Percentiles rank a stretch among this genome's conserved stretches.
Evolutionary conservation across 2,329 filamentous ascomycete genomes (phyloP).

Genomic region (Diaporthe ampelina): DNA sequence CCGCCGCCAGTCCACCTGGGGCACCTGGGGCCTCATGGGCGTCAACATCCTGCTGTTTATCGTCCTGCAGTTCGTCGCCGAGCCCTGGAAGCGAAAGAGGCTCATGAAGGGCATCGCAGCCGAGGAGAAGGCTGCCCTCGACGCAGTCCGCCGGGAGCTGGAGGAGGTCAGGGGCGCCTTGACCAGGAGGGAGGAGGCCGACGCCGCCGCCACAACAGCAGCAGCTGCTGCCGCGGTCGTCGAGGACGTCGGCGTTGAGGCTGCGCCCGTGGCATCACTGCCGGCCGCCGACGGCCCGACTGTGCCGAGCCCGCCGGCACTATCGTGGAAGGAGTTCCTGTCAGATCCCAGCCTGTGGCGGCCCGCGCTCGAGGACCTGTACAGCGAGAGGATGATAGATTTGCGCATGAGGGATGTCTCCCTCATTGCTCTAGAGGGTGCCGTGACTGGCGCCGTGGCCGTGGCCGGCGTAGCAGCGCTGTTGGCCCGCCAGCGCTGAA

Average conservation of each 20-base stretch:
- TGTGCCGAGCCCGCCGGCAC: slow-evolving; percentile 26
- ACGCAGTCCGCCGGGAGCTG: slow-evolving; percentile 63
- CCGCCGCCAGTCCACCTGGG: slow-evolving; percentile 95
- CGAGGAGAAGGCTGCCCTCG: slow-evolving; percentile 74
- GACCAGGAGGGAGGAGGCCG: slow-evolving; percentile 43
- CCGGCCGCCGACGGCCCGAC: slow-evolving; percentile 41
- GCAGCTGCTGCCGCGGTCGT: background rate
- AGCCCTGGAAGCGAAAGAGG: slow-evolving; percentile 88
- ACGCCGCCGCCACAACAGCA: slow-evolving; percentile 10
- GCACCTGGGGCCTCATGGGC: slow-evolving; percentile 98
- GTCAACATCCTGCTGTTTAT: slow-evolving; percentile 93
- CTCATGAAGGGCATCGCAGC: slow-evolving; percentile 88
- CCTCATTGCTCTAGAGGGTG: slow-evolving; percentile 77
- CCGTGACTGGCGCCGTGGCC: slow-evolving; percentile 74
- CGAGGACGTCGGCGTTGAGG: slow-evolving; percentile 3
- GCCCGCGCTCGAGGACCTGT: slow-evolving; percentile 68
- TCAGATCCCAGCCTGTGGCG: slow-evolving; percentile 61
- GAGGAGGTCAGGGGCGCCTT: slow-evolving; percentile 50
- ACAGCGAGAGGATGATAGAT: slow-evolving; percentile 74
- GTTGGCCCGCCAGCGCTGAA: slow-evolving; percentile 55
- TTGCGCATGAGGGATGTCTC: slow-evolving; percentile 79
- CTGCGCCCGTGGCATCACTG: background rate
- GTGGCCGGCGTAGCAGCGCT: slow-evolving; percentile 68
- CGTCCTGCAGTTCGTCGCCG: slow-evolving; percentile 87
- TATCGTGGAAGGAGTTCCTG: slow-evolving; percentile 60